Conservation (phyloP, 805 yeast genomes). For the Saturnispora halmiae region DNA sequence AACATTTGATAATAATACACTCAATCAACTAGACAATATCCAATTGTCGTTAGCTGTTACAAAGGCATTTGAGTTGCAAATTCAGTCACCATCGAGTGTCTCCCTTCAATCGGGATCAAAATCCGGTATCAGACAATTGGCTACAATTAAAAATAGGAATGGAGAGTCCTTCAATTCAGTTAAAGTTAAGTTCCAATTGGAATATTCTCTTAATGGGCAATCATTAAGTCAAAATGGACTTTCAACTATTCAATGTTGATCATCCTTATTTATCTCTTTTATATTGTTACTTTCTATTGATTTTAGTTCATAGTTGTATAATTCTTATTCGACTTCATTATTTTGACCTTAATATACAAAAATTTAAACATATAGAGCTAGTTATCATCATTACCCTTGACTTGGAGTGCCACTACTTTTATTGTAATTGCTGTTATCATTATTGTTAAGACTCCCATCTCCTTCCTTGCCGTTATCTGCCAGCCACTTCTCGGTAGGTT, state of each 20-base stretch:
- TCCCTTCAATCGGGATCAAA: conserved; percentile 14
- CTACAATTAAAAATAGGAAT: conserved; percentile 17
- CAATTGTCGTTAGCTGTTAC: conserved; percentile 30
- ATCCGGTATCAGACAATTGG: conserved; percentile 22
- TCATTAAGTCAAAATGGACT: conserved; percentile 52
- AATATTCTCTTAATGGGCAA: conserved; percentile 40
- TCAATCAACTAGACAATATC: conserved; percentile 45
- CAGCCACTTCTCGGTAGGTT: conserved; percentile 6
- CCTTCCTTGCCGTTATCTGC: too few relatives aligned
- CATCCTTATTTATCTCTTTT: neutral
- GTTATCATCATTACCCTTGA: neutral
- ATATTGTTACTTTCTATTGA: neutral
- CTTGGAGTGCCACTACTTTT: neutral
- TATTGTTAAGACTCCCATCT: neutral
- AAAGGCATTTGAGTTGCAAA: conserved; percentile 22
- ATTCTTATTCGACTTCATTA: too few relatives aligned
- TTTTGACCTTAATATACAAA: too few relatives aligned
- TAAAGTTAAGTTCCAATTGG: conserved; percentile 70
- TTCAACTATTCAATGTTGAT: conserved; percentile 18
- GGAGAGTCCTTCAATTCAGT: conserved; percentile 21
- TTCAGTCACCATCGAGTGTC: conserved; percentile 23
- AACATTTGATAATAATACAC: conserved; percentile 21
- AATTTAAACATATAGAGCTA: too few relatives aligned
- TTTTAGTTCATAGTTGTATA: too few relatives aligned
- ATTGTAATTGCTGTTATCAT: neutral